These are phyloP conservation scores for Fusarium sp. DNA, from an alignment of 2,329 filamentous ascomycete species.

Conservation along the genomic window DNA sequence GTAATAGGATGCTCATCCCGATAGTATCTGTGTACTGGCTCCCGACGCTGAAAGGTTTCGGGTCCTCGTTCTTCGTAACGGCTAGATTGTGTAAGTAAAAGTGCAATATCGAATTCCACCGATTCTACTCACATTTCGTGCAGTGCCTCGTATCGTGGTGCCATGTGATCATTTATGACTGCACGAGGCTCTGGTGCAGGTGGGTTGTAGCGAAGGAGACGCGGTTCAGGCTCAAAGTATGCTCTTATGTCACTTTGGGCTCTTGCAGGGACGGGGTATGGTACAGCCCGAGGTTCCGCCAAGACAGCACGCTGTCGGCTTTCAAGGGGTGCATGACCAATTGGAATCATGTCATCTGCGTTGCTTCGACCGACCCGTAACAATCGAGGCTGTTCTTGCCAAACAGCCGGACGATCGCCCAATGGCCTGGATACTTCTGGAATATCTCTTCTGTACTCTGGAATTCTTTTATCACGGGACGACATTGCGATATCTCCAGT, in stretches of 20 bases:
- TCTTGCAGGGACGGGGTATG: slow-evolving; percentile 12
- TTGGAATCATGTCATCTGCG: slow-evolving; percentile 37
- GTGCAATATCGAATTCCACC: background rate
- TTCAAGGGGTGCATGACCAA: slow-evolving; percentile 20
- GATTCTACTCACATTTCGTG: slow-evolving; percentile 42
- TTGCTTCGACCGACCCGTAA: slow-evolving; percentile 32
- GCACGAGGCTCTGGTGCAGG: slow-evolving; percentile 24
- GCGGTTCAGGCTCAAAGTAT: slow-evolving; percentile 16
- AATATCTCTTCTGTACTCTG: slow-evolving; percentile 28
- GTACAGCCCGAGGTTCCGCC: slow-evolving; percentile 19
- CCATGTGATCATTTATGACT: slow-evolving; percentile 19
- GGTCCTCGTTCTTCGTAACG: slow-evolving; percentile 22
- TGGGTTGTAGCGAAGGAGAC: slow-evolving; percentile 16
- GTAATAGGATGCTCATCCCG: slow-evolving; percentile 16
- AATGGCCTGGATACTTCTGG: slow-evolving; percentile 20
- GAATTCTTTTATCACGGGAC: slow-evolving; percentile 16
- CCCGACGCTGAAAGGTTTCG: slow-evolving; percentile 10
- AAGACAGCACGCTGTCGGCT: slow-evolving; percentile 14
- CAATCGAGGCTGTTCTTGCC: slow-evolving; percentile 39
- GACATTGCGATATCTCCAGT: slow-evolving; percentile 17
- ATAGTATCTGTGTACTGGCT: slow-evolving; percentile 36
- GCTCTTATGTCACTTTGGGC: slow-evolving; percentile 6
- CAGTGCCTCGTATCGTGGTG: slow-evolving; percentile 32
- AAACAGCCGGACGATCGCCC: slow-evolving; percentile 35
- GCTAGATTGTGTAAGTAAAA: slow-evolving; percentile 34